Percentiles rank a stretch among this genome's conserved stretches.
Evolutionary conservation across 2,329 filamentous ascomycete genomes (phyloP).

Genomic region (Uncinocarpus reesii): DNA sequence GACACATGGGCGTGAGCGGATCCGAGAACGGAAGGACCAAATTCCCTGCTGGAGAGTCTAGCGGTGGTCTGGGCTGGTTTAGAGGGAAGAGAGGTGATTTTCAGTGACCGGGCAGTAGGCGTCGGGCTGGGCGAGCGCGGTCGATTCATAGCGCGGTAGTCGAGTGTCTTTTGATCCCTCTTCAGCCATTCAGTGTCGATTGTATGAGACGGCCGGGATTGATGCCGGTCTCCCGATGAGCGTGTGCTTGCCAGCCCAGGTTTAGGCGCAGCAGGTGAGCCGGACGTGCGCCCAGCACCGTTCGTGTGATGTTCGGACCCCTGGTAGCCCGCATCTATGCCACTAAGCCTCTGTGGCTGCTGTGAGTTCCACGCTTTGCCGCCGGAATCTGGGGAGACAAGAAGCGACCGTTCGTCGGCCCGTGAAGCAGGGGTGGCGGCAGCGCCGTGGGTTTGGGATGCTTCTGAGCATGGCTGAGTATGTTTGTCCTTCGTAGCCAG

Average conservation of each 20-base stretch:
- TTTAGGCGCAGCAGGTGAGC: not conserved
- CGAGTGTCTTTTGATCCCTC: constrained; percentile 6
- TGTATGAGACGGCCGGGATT: not conserved
- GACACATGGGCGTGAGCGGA: not conserved
- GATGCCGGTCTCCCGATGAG: not conserved
- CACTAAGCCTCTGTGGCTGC: no score
- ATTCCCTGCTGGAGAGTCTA: not conserved
- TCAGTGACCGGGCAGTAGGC: constrained; percentile 8
- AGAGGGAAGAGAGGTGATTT: constrained; percentile 11
- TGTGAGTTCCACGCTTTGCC: not conserved
- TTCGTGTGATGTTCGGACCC: not conserved
- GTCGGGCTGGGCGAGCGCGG: constrained; percentile 14
- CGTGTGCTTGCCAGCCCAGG: not conserved
- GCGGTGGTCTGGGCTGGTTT: not conserved
- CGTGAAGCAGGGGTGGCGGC: not conserved
- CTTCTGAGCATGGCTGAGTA: no score
- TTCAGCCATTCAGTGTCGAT: constrained; percentile 11
- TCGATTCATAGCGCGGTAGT: not conserved
- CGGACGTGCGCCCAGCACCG: not conserved
- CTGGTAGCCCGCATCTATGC: not conserved
- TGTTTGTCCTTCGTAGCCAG: not conserved
- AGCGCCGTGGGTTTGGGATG: not conserved
- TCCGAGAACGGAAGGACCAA: no score
- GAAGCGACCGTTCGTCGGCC: not conserved
- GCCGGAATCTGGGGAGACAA: not conserved